Base-by-base conservation (phyloP, 192 early-diverging fungal species). In the Coemansia sp. region DNA sequence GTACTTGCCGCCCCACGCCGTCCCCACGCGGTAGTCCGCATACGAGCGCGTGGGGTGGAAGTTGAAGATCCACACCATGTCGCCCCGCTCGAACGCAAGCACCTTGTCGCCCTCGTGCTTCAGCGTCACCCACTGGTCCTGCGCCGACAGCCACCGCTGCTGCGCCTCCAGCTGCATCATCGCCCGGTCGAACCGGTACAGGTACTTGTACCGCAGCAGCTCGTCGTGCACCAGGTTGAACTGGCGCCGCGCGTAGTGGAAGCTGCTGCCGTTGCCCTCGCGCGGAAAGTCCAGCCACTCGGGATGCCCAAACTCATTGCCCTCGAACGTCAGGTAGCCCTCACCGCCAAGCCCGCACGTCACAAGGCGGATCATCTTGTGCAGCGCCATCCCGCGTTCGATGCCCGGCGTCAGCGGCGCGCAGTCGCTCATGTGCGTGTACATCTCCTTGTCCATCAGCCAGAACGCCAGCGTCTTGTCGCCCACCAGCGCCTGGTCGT, bases 401-500 rank as follows among this genome's bases (percentile, higher is more conserved):
- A 98, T 91, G 7, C 92, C 84, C 20, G 93, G 89, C n/a, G 95
- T 97, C 62, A 89, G 62, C 41, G 80, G 75, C 2, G 86, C 86
- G 33, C 91, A 55, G 59, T 89, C 87, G 53, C 89, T 91, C 96
- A 98, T 98, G 76, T 93, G 80, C 27, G 87, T 88, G 74, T 98
- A 98, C 96, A 98, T 98, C 77, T 98, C 95, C 78, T 91, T 91
- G 81, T 98, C 96, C 96, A 98, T 98, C 57, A 98, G 79, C 96
- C 96, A 98, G 82, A 98, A 98, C 14, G 95, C 96, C 50, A 98
- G 70, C 31, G 94, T 96, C 81, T 98, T 98, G 83, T 98, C 96
- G 42, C 96, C 96, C 6, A 98, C 96, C 37, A 98, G 80, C 41
- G 96, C 96, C 78, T 98, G 96, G 72, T 98, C 96, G 74, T 98